A percentile compares a stretch with the other conserved stretches of the same genome.
These are phyloP conservation scores for Tricharina praecox DNA, from an alignment of 495 filamentous ascomycete species.

Conservation along the genomic window DNA sequence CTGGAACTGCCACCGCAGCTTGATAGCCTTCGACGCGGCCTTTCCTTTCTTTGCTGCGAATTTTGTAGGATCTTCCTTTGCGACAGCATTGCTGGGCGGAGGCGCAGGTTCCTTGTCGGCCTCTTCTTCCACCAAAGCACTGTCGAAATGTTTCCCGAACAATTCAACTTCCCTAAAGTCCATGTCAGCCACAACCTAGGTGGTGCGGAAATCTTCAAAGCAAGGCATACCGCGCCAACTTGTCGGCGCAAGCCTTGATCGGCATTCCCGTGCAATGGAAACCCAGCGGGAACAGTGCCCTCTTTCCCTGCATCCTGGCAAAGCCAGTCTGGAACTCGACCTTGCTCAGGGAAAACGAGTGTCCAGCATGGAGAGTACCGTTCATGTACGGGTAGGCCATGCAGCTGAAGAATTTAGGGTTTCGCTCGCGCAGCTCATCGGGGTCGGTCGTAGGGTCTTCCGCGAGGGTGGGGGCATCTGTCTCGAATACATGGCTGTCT, in stretches of 20 bases:
- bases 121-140: slow-evolving; percentile 45
- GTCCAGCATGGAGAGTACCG: slow-evolving; percentile 79
- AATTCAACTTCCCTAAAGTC: slow-evolving; percentile 59
- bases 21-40: slow-evolving; percentile 73
- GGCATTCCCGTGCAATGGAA: slow-evolving; percentile 97
- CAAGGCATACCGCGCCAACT: slow-evolving; percentile 36
- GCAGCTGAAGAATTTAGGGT: slow-evolving; percentile 83
- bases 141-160: slow-evolving; percentile 77
- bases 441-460: slow-evolving; percentile 59
- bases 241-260: slow-evolving; percentile 94
- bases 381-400: slow-evolving; percentile 98
- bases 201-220: no score
- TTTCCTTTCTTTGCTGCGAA: slow-evolving; percentile 92
- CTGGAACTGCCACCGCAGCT: slow-evolving; percentile 74
- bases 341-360: slow-evolving; percentile 77
- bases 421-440: slow-evolving; percentile 54
- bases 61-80: slow-evolving; percentile 62
- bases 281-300: slow-evolving; percentile 71
- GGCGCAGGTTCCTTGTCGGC: slow-evolving; percentile 26
- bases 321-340: slow-evolving; percentile 77
- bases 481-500: slow-evolving; percentile 60
- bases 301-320: slow-evolving; percentile 76
- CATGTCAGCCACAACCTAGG: no score
- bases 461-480: slow-evolving; percentile 57
- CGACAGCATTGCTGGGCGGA: slow-evolving; percentile 26